These are phyloP conservation scores for Aspergillus carbonarius DNA, from an alignment of 2,329 filamentous ascomycete genomes.

Conservation along the genomic window DNA sequence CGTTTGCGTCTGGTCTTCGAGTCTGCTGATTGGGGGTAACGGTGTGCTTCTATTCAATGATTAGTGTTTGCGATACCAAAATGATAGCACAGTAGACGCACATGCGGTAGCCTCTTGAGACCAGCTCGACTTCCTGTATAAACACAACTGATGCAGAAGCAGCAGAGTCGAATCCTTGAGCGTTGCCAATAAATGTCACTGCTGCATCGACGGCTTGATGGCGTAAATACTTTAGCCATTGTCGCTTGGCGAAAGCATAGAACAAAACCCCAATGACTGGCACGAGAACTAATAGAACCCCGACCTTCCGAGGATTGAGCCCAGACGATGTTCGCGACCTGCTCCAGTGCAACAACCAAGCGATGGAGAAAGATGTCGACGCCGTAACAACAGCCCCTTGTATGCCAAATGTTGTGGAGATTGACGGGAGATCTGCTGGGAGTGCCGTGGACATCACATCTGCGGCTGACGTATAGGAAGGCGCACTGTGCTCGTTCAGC, in stretches of 20 bases:
- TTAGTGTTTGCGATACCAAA: conserved; percentile 18
- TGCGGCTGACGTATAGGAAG: conserved; percentile 40
- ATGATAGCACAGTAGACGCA: conserved; percentile 44
- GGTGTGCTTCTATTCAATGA: conserved; percentile 68
- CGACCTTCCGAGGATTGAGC: conserved; percentile 43
- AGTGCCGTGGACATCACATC: conserved; percentile 34
- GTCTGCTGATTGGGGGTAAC: conserved; percentile 83
- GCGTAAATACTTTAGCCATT: conserved; percentile 77
- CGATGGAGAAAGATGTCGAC: conserved; percentile 59
- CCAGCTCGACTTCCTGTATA: conserved; percentile 92
- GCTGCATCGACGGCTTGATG: conserved; percentile 71
- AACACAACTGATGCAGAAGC: conserved; percentile 74
- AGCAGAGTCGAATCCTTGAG: conserved; percentile 78
- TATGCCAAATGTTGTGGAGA: conserved; percentile 55
- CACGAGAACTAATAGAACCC: conserved; percentile 47
- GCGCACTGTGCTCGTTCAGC: conserved; percentile 61
- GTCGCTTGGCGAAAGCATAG: conserved; percentile 72
- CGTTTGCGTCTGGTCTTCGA: conserved; percentile 78
- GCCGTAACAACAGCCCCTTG: conserved; percentile 66
- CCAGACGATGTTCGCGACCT: conserved; percentile 54
- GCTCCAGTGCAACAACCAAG: conserved; percentile 71
- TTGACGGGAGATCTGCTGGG: conserved; percentile 31
- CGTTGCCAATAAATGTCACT: conserved; percentile 66
- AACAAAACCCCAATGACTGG: conserved; percentile 56
- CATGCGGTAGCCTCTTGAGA: conserved; percentile 86